Conservation (phyloP, 2,329 filamentous ascomycete genomes). For the Pochonia chlamydosporia region DNA sequence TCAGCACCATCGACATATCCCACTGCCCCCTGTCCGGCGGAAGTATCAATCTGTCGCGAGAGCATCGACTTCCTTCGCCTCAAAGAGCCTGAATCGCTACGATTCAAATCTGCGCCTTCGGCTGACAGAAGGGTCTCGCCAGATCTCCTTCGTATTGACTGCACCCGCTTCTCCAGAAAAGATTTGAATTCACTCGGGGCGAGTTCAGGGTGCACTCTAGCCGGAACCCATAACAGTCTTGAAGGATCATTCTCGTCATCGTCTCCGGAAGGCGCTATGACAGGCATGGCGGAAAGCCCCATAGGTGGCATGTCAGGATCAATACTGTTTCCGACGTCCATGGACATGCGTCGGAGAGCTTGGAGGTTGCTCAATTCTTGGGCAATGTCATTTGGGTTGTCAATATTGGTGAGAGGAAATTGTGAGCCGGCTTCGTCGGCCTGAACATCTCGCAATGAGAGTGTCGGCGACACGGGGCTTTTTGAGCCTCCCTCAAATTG, state of each 20-base stretch:
- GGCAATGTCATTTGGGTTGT: constrained; percentile 80
- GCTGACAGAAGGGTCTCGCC: constrained; percentile 61
- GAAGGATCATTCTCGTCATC: constrained; percentile 86
- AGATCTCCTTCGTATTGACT: constrained; percentile 80
- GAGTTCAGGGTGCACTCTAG: constrained; percentile 86
- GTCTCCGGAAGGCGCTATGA: constrained; percentile 63
- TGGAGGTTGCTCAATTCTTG: constrained; percentile 91
- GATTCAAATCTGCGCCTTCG: constrained; percentile 40
- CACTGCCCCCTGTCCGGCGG: constrained; percentile 48
- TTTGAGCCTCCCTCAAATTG: constrained; percentile 35
- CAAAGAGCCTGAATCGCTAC: constrained; percentile 53
- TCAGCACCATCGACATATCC: constrained; percentile 83
- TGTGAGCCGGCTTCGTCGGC: constrained; percentile 57
- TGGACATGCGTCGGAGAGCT: constrained; percentile 85
- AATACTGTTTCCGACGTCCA: constrained; percentile 74
- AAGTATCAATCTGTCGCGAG: constrained; percentile 81
- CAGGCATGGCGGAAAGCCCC: constrained; percentile 62
- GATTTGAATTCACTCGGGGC: constrained; percentile 95
- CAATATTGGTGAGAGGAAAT: constrained; percentile 84
- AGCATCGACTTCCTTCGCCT: constrained; percentile 93
- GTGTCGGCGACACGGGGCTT: constrained; percentile 45
- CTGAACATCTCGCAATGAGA: constrained; percentile 48
- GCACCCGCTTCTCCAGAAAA: constrained; percentile 88
- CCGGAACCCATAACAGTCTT: constrained; percentile 90
- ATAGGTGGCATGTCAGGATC: constrained; percentile 71